These are phyloP conservation scores for Eucalyptus erythrocorys DNA, from an alignment of 345 rosid species.

Conservation along the genomic window DNA sequence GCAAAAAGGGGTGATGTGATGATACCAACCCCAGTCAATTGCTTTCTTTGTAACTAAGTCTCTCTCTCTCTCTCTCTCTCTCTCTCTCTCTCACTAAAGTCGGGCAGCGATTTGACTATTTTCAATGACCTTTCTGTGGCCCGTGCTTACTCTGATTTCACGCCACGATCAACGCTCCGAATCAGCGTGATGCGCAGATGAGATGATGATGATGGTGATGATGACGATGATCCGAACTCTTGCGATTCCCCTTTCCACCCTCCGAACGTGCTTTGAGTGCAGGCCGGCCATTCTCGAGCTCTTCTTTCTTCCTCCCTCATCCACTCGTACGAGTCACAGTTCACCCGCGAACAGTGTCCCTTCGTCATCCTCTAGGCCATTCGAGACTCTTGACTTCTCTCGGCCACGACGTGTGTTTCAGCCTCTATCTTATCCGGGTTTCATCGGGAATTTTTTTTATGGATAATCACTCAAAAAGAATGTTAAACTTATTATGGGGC, in stretches of 20 bases:
- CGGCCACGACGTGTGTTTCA: background rate
- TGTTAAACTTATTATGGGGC: fast-evolving
- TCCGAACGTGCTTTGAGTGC: background rate
- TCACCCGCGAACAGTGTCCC: background rate
- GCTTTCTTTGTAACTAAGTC: background rate
- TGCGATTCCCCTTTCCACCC: background rate
- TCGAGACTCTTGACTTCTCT: background rate
- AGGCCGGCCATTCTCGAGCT: background rate
- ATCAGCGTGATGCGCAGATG: background rate
- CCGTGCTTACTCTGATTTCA: background rate
- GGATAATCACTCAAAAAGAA: background rate
- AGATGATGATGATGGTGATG: background rate
- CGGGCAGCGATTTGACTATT: background rate
- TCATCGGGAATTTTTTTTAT: too few species aligned
- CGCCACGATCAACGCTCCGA: background rate
- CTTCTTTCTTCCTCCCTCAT: background rate
- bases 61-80: background rate
- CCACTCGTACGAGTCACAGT: background rate
- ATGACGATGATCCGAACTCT: background rate
- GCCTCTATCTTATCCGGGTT: too few species aligned
- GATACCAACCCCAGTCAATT: background rate
- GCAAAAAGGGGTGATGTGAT: background rate
- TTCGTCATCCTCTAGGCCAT: background rate
- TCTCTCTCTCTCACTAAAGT: background rate
- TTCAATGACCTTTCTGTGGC: background rate